A percentile compares a stretch with the other conserved stretches of the same genome.
Conservation (phyloP, 345 rosid genomes). For the Clarkia xantiana region DNA sequence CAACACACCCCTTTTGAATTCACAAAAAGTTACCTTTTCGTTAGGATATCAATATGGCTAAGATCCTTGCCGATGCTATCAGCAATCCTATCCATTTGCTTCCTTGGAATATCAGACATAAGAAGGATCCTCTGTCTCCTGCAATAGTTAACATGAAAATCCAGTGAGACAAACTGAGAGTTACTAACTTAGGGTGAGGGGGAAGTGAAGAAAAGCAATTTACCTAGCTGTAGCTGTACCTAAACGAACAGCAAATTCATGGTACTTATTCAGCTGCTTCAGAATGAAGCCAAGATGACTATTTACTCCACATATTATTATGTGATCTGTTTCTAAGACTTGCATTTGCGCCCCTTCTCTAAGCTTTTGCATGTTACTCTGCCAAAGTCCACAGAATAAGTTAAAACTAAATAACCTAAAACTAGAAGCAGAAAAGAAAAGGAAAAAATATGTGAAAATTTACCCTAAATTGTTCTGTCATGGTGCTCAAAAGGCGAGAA, state of each 20-base stretch:
- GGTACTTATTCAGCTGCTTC: slow-evolving; percentile 82
- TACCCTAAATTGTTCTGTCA: slow-evolving; percentile 95
- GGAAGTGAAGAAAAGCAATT: slow-evolving; percentile 1
- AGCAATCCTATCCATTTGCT: slow-evolving; percentile 78
- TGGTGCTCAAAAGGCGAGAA: slow-evolving; percentile 86
- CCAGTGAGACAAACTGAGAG: not conserved
- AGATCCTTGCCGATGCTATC: slow-evolving; percentile 67
- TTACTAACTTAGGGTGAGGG: too few relatives aligned
- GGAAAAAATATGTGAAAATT: not conserved
- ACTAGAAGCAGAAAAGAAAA: too few relatives aligned
- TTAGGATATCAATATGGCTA: slow-evolving; percentile 71
- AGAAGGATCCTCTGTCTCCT: slow-evolving; percentile 95
- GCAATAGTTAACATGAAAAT: slow-evolving; percentile 1
- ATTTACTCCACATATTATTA: slow-evolving; percentile 77
- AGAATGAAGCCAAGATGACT: slow-evolving; percentile 68
- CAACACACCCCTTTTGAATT: too few relatives aligned
- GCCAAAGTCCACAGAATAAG: not conserved
- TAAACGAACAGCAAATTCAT: slow-evolving; percentile 76
- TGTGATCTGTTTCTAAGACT: slow-evolving; percentile 85
- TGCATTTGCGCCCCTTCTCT: slow-evolving; percentile 97
- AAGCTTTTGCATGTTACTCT: slow-evolving; percentile 82
- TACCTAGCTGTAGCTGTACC: slow-evolving; percentile 93
- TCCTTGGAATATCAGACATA: slow-evolving; percentile 92
- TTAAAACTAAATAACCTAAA: not conserved
- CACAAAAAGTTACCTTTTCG: slow-evolving; percentile 96